Evolutionary conservation across 805 yeast species (phyloP), one percentile per base, ranked within the genome.

Genomic region (Cyberlindnera samutprakarnensis): DNA sequence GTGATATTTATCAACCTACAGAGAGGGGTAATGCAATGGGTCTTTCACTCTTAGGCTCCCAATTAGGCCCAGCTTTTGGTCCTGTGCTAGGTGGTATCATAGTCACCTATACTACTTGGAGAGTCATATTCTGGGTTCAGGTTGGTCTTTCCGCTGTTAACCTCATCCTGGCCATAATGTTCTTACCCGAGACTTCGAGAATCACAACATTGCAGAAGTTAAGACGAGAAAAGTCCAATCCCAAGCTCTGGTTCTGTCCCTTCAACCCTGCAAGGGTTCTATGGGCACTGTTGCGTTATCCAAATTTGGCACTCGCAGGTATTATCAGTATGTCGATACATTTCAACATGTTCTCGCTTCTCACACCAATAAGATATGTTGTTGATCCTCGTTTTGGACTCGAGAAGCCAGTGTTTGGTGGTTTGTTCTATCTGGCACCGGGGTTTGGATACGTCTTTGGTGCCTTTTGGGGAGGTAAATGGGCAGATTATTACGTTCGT

Each of bases 341-440:
- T 21, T 74, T 62, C 54, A 66, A 63, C 39, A 72, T 72, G 78
- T 72, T 66, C 43, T 49, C 62, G 4, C 41, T 72, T 14, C 49
- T 71, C 32, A 73, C 79, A 0, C 80, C 80, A 2, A 72, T 74
- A 26, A 49, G 78, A 41, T 61, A 65, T 27, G 73, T 73, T 8
- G 62, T 74, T 32, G 72, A 72, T 42, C 79, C 79, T 4, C 46
- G 78, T 34, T 74, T 72, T 53, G 44, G 65, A 25, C 50, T 74
- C 19, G 57, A 56, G 0, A 44, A 61, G 14, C 78, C 80, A 0
- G 45, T 74, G 2, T 61, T 60, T 36, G 70, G 75, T 25, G 66
- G 75, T 0, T 49, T 74, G 14, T 72, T 74, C 43, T 74, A 73
- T 41, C 47, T 74, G 4, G 68, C 78, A 4, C 78, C 79, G 0